A percentile compares a stretch with the other conserved stretches of the same genome.
phyloP scores from a whole-genome alignment of 768 basidiomycete species.

The Suillus lakei region DNA sequence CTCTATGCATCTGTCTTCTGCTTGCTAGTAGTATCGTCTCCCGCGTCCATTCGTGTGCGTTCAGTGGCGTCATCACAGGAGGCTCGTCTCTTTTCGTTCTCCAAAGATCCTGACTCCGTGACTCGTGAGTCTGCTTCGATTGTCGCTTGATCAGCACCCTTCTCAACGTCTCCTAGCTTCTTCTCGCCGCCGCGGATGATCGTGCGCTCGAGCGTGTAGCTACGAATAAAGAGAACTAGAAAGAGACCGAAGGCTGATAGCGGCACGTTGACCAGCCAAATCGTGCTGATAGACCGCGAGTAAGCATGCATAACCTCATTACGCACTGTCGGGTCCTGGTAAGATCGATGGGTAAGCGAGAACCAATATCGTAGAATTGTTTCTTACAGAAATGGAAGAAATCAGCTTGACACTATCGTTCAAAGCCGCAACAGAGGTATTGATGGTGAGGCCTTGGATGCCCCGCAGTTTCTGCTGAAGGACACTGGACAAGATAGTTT shows the following conservation, averaged over 20 bases:
- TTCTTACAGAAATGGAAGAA: conserved; percentile 32
- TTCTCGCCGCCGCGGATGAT: conserved; percentile 18
- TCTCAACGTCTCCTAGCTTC: conserved; percentile 35
- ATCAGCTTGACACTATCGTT: conserved; percentile 52
- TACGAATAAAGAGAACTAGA: conserved; percentile 37
- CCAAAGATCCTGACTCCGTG: neutral
- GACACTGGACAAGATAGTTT: conserved; percentile 70
- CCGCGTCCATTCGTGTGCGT: conserved; percentile 5
- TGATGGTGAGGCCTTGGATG: conserved; percentile 31
- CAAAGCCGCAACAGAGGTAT: conserved; percentile 49
- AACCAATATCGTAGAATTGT: neutral
- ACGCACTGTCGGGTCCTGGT: conserved; percentile 35
- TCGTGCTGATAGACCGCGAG: conserved; percentile 38
- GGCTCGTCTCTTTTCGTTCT: conserved; percentile 4
- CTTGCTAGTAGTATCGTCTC: neutral
- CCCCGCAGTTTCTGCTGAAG: conserved; percentile 20
- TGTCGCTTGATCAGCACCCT: conserved; percentile 14
- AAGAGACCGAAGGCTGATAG: conserved; percentile 39
- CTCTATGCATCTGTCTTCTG: conserved; percentile 12
- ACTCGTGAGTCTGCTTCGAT: neutral
- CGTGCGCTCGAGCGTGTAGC: conserved; percentile 39
- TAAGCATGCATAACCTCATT: conserved; percentile 41
- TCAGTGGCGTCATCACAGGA: conserved; percentile 10
- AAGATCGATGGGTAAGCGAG: conserved; percentile 5
- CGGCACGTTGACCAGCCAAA: conserved; percentile 45